Evolutionary conservation across 495 filamentous ascomycete species (phyloP).

Genomic region (Cetradonia linearis): DNA sequence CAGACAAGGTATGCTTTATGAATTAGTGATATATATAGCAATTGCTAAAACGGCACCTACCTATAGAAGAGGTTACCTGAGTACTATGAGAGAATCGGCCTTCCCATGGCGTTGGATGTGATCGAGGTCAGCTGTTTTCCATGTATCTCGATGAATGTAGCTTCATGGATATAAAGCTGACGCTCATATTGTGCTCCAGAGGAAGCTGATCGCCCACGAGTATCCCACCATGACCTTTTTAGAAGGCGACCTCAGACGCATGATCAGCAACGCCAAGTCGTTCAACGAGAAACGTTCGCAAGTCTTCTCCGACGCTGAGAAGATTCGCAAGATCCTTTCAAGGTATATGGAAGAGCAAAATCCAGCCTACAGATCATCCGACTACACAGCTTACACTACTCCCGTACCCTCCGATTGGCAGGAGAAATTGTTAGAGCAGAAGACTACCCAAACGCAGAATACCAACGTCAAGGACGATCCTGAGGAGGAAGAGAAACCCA

Average conservation of each 20-base stretch:
- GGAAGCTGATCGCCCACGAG: conserved; percentile 50
- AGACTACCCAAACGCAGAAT: conserved; percentile 32
- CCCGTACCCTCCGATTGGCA: conserved; percentile 41
- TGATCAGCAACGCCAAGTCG: conserved; percentile 66
- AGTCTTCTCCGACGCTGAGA: conserved; percentile 63
- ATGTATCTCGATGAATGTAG: neutral
- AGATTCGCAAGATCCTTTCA: conserved; percentile 61
- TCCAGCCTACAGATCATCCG: conserved; percentile 53
- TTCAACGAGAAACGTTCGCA: conserved; percentile 55
- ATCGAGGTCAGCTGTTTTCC: conserved; percentile 44
- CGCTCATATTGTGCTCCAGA: conserved; percentile 23
- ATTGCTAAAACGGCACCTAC: conserved; percentile 8
- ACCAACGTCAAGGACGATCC: conserved; percentile 26
- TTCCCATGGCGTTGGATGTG: conserved; percentile 65
- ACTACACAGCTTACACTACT: conserved; percentile 53
- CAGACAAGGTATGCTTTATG: conserved; percentile 37
- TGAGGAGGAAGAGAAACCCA: conserved; percentile 22
- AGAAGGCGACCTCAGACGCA: conserved; percentile 66
- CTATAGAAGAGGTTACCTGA: conserved; percentile 45
- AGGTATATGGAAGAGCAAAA: conserved; percentile 68
- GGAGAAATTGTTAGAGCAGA: conserved; percentile 22
- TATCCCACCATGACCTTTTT: conserved; percentile 54
- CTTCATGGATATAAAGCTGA: conserved; percentile 1
- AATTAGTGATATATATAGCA: neutral
- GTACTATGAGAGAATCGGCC: conserved; percentile 61